phyloP scores from a whole-genome alignment of 208 protist species.

The Herpetomonas tarakana region DNA sequence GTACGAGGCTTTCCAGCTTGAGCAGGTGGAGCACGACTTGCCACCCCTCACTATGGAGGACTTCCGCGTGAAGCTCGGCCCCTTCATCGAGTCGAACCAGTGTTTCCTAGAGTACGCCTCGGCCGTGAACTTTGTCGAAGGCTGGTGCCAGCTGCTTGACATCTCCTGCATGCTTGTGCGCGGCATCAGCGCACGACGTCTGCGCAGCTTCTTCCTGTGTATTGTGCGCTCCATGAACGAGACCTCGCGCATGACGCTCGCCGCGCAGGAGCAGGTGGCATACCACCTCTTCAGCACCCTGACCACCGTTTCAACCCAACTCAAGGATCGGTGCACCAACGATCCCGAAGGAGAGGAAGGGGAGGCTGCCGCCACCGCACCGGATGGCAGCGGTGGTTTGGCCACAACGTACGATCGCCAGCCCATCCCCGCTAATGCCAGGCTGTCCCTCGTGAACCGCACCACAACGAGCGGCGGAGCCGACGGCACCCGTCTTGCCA shows the following conservation, averaged over 20 bases:
- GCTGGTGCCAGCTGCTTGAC: conserved; percentile 62
- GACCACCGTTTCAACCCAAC: conserved; percentile 57
- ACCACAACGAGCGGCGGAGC: background rate
- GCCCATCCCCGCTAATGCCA: background rate
- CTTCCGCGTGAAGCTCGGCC: conserved; percentile 38
- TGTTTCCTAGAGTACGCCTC: conserved; percentile 70
- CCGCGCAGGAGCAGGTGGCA: conserved; percentile 77
- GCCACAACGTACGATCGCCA: background rate
- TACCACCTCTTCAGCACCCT: conserved; percentile 53
- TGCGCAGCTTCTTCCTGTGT: conserved; percentile 41
- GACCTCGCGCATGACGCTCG: conserved; percentile 53
- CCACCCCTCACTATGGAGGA: conserved; percentile 32
- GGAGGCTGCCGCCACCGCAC: background rate
- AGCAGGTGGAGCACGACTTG: conserved; percentile 30
- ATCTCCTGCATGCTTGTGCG: conserved; percentile 42
- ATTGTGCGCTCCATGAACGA: conserved; percentile 41
- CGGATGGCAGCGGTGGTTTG: background rate
- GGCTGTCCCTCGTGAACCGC: background rate
- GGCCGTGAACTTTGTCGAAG: conserved; percentile 74
- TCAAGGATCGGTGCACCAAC: conserved; percentile 15
- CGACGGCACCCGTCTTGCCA: background rate
- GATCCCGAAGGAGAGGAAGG: background rate
- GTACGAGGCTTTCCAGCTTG: conserved; percentile 49
- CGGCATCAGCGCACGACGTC: conserved; percentile 30
- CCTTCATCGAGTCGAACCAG: conserved; percentile 71